phyloP scores from a whole-genome alignment of 306 rosid genomes.

The Cucurbita argyrosperma region DNA sequence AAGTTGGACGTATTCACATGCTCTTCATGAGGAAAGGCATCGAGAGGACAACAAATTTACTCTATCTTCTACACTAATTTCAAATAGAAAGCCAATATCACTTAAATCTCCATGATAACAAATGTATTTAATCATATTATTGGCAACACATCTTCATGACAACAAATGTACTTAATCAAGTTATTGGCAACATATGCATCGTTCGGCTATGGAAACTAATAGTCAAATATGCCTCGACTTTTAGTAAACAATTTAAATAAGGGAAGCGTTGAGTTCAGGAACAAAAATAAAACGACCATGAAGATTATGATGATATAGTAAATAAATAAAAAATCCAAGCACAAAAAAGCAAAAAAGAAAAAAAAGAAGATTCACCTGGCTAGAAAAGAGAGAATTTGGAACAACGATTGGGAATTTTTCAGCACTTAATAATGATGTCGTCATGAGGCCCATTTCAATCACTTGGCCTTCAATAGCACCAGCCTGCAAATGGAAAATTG shows the following conservation, averaged over 20 bases:
- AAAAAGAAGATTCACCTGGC: conserved; percentile 38
- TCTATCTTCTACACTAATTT: background rate
- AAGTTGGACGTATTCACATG: background rate
- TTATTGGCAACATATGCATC: background rate
- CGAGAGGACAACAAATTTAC: background rate
- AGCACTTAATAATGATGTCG: conserved; percentile 64
- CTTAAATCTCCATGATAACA: background rate
- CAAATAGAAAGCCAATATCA: background rate
- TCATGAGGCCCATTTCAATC: conserved; percentile 83
- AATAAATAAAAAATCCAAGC: background rate
- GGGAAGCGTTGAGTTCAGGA: background rate
- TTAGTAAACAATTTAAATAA: background rate
- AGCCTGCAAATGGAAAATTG: conserved; percentile 38
- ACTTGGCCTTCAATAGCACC: conserved; percentile 90
- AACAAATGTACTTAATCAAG: background rate
- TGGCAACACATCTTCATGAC: background rate
- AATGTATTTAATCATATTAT: background rate
- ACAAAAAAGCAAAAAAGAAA: too few species aligned
- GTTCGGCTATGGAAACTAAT: background rate
- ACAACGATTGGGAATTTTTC: conserved; percentile 86
- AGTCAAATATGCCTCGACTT: background rate
- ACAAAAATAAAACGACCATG: background rate
- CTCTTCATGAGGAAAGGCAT: background rate
- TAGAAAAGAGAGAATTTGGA: conserved; percentile 77
- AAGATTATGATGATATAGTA: background rate